Conservation (phyloP, 148 eudicot species). For the Rhododendron vialii region DNA sequence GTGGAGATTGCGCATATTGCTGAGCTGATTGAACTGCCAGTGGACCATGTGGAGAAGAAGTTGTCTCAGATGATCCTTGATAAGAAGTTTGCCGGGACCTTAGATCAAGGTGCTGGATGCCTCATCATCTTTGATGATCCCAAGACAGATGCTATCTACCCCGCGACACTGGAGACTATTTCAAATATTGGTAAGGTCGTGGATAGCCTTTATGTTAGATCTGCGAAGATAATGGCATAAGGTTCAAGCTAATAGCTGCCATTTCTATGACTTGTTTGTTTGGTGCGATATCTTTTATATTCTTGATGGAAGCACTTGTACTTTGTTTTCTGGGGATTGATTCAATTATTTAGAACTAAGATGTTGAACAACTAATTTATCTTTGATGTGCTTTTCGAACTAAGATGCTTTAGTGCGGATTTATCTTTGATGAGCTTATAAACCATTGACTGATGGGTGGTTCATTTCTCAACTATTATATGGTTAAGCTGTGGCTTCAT, state of each 20-base stretch:
- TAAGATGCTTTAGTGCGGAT: not conserved
- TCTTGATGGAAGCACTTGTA: not conserved
- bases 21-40: conserved; percentile 32
- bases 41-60: conserved; percentile 38
- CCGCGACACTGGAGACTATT: conserved; percentile 31
- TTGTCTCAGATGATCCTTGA: conserved; percentile 38
- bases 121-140: conserved; percentile 42
- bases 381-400: not conserved
- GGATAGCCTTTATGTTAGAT: conserved; percentile 34
- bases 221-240: conserved; percentile 37
- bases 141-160: conserved; percentile 32
- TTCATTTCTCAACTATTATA: not conserved
- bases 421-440: not conserved
- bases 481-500: not conserved
- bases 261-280: not conserved
- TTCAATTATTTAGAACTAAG: not conserved
- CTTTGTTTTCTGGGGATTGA: not conserved
- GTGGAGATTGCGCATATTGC: conserved; percentile 40
- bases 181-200: conserved; percentile 37
- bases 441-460: not conserved
- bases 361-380: not conserved
- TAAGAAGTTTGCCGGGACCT: conserved; percentile 39
- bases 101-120: conserved; percentile 44
- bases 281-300: not conserved
- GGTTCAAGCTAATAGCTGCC: not conserved